Evolutionary conservation across 2,329 filamentous ascomycete genomes (phyloP).

Genomic region (Arthroderma sp.): DNA sequence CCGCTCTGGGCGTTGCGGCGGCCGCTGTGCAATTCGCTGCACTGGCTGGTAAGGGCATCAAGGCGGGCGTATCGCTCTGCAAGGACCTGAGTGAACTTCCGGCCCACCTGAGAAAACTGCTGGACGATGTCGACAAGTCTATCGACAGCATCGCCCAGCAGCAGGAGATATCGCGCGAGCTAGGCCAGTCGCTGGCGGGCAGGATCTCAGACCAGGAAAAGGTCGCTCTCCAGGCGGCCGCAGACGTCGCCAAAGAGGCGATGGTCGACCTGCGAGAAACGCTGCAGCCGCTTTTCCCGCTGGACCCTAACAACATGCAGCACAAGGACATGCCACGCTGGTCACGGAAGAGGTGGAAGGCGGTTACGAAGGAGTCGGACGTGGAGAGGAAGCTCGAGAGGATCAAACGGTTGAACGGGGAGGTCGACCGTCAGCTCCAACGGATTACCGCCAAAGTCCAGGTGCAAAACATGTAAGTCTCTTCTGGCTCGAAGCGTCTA

Average conservation of each 20-base stretch:
- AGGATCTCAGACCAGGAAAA: not conserved
- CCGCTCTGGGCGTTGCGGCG: not conserved
- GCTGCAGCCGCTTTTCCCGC: not conserved
- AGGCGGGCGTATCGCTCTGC: not conserved
- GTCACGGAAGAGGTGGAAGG: not conserved
- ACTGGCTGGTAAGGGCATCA: not conserved
- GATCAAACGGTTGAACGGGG: not conserved
- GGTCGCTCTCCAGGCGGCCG: not conserved
- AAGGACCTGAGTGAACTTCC: not conserved
- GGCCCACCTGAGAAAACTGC: not conserved
- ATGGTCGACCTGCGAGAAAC: not conserved
- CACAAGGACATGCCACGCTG: too few species aligned
- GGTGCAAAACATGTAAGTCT: not conserved
- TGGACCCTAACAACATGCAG: too few species aligned
- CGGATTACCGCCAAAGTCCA: not conserved
- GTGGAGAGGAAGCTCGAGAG: not conserved
- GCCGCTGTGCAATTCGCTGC: not conserved
- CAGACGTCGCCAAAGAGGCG: not conserved
- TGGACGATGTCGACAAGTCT: not conserved
- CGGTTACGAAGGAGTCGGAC: not conserved
- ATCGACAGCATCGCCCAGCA: not conserved
- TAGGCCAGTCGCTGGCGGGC: not conserved
- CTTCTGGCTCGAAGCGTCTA: not conserved
- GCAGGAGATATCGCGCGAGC: not conserved
- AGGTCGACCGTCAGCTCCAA: not conserved